Evolutionary conservation across 2,329 filamentous ascomycete species (phyloP).

Genomic region (Neonectria coccinea): DNA sequence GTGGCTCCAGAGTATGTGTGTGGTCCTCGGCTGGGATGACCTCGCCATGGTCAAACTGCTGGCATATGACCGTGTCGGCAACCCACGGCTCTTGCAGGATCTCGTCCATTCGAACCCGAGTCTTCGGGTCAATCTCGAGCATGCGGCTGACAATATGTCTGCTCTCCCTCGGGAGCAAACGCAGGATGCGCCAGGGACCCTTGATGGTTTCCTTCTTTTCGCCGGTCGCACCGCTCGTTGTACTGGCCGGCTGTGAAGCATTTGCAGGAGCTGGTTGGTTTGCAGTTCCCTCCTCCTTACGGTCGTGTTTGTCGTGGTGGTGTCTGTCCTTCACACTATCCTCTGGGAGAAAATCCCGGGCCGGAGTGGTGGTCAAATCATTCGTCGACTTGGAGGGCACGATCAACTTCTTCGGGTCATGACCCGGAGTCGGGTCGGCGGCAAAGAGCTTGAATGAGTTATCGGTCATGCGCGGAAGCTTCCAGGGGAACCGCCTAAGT

Average conservation of each 20-base stretch:
- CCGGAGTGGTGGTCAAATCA: slow-evolving; percentile 55
- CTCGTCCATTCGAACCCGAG: slow-evolving; percentile 85
- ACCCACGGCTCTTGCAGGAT: slow-evolving; percentile 92
- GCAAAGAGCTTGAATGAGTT: slow-evolving; percentile 96
- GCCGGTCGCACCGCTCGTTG: slow-evolving; percentile 44
- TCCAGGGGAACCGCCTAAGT: slow-evolving; percentile 94
- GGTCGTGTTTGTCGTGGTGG: slow-evolving; percentile 35
- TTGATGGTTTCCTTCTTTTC: slow-evolving; percentile 84
- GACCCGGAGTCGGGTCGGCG: slow-evolving; percentile 82
- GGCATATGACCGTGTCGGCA: slow-evolving; percentile 84
- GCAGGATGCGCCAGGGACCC: slow-evolving; percentile 90
- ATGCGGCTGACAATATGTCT: slow-evolving; percentile 91
- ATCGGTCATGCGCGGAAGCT: slow-evolving; percentile 89
- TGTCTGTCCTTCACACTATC: slow-evolving; percentile 46
- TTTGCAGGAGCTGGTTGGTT: slow-evolving; percentile 20
- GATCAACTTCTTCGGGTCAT: slow-evolving; percentile 67
- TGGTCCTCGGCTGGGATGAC: slow-evolving; percentile 82
- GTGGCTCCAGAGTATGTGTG: slow-evolving; percentile 85
- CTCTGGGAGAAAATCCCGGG: slow-evolving; percentile 55
- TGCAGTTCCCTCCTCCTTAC: slow-evolving; percentile 35
- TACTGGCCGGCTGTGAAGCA: slow-evolving; percentile 34
- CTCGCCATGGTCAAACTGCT: slow-evolving; percentile 77
- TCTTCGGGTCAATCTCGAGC: slow-evolving; percentile 88
- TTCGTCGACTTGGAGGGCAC: slow-evolving; percentile 59
- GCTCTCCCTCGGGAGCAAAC: slow-evolving; percentile 88